Evolutionary conservation across 1,284 basidiomycete species (phyloP), one percentile per base, ranked within the genome.

Genomic region (Cryptococcus depauperatus): DNA sequence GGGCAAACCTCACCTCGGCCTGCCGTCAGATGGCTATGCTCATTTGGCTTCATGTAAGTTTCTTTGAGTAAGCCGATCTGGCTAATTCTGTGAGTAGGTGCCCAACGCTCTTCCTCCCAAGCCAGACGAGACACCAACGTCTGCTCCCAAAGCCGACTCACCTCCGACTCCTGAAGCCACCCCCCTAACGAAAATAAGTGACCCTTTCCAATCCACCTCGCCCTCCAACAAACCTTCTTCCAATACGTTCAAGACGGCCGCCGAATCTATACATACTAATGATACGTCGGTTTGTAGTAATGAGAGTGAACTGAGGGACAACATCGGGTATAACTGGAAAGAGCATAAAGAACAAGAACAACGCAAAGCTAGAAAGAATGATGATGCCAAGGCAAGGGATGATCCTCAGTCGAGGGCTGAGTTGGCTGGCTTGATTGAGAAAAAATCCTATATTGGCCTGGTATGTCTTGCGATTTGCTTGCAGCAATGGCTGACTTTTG

Each of bases 381-480:
- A 44, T 22, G 41, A 44, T 23, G 35, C 38, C 21, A 47, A 53
- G 30, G 47, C 50, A 35, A 42, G 35, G 35, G 13, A 37, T 18
- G 21, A 37, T 22, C 3, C 5, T 13, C 16, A 40, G 19, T 47
- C 53, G 40, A 42, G 47, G 21, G 43, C 35, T 37, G 44, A 34
- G 8, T 34, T 60, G 22, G 44, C 47, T 28, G 57, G 61, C 5
- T 23, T 63, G 48, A 54, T 63, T 19, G 59, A 61, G 46, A 63
- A 63, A 51, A 59, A 59, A 50, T 56, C 59, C 1, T 63, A 59
- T 41, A 55, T 61, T 26, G 61, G 61, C 18, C 29, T 63, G 40
- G 61, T 61, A 37, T 52, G 57, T 56, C 18, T n/a, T 10, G n/a
- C 7, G 5, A 35, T 28, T 13, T 35, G n/a, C n/a, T n/a, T n/a